Conservation (phyloP, 202 grass and related monocot species). For the Saccharum hybrid region DNA sequence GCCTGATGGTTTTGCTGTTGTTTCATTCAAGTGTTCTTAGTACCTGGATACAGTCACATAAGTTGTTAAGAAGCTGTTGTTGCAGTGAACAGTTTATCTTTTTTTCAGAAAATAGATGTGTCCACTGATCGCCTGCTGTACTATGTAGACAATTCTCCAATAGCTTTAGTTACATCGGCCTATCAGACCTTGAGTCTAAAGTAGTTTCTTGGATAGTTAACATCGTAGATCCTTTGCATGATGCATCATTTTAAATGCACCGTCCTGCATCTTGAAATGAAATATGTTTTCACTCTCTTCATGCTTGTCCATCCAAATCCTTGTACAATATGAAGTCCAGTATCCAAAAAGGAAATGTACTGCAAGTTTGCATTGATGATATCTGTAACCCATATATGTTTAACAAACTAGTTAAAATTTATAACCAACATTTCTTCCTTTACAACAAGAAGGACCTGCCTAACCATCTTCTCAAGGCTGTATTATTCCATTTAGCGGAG, state of each 20-base stretch:
- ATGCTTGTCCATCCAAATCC: conserved; percentile 2
- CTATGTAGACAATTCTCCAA: conserved; percentile 35
- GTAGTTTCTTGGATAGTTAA: neutral
- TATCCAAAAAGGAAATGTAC: neutral
- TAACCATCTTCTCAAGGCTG: conserved; percentile 15
- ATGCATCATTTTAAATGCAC: conserved; percentile 13
- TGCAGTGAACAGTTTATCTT: conserved; percentile 7
- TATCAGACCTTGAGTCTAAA: neutral
- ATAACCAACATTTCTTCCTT: neutral
- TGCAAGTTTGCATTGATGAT: conserved; percentile 26
- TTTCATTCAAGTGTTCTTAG: conserved; percentile 33
- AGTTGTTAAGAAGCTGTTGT: conserved; percentile 45
- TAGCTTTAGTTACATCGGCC: conserved; percentile 1
- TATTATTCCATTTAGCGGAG: conserved; percentile 26
- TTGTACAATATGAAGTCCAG: conserved; percentile 1
- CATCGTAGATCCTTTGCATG: neutral
- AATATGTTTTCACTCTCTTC: conserved; percentile 22
- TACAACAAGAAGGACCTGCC: conserved; percentile 1
- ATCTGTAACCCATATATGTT: neutral
- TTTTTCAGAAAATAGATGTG: neutral
- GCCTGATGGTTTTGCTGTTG: conserved; percentile 28
- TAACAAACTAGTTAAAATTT: neutral
- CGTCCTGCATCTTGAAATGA: neutral
- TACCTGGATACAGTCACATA: conserved; percentile 27
- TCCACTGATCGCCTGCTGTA: conserved; percentile 12